Evolutionary conservation across 208 protist genomes (phyloP).

Genomic region (Trypanosoma conorhini): DNA sequence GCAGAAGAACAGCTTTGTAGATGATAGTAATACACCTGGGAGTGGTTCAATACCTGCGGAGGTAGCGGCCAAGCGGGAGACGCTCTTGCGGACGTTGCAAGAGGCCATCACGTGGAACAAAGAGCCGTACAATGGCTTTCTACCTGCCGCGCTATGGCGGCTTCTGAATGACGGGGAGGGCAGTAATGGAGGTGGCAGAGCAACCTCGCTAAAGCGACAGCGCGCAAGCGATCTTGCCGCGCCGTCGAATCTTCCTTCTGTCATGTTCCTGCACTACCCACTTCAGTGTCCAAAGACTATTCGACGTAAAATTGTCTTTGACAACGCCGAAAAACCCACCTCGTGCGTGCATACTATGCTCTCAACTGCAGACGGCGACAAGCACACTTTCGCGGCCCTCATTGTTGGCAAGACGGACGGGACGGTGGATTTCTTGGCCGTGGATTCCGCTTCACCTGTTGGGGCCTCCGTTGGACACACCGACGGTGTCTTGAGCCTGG

Average conservation of each 20-base stretch:
- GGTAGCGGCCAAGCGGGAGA: slow-evolving; percentile 37
- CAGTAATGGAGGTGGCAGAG: neutral
- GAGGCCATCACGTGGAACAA: slow-evolving; percentile 50
- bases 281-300: slow-evolving; percentile 34
- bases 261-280: slow-evolving; percentile 33
- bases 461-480: slow-evolving; percentile 50
- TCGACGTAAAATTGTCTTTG: slow-evolving; percentile 37
- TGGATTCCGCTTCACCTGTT: slow-evolving; percentile 23
- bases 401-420: slow-evolving; percentile 67
- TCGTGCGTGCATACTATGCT: slow-evolving; percentile 33
- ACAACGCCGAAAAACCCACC: slow-evolving; percentile 25
- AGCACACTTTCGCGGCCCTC: slow-evolving; percentile 16
- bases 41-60: slow-evolving; percentile 26
- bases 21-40: slow-evolving; percentile 13
- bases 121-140: slow-evolving; percentile 47
- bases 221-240: neutral
- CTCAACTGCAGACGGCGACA: neutral
- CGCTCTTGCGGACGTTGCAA: slow-evolving; percentile 46
- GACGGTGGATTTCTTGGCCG: slow-evolving; percentile 55
- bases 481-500: slow-evolving; percentile 48
- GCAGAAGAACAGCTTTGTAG: slow-evolving; percentile 30
- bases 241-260: neutral
- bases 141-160: slow-evolving; percentile 45
- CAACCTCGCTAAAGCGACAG: neutral
- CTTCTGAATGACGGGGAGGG: neutral